Conservation (phyloP, 2,329 filamentous ascomycete genomes). For the Alternaria consortialis region DNA sequence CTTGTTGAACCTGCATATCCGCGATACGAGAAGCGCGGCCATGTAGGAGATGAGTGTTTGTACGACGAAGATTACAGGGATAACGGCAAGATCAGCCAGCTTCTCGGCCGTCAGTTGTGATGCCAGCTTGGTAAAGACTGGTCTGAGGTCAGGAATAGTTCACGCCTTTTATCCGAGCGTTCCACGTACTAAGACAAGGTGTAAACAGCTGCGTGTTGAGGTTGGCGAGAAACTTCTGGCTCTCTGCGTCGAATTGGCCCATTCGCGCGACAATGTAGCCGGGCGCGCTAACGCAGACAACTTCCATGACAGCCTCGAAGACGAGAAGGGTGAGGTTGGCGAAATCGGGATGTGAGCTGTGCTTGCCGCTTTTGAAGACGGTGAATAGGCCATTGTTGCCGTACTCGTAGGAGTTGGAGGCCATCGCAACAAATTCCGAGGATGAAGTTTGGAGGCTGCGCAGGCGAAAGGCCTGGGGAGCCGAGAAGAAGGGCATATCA, state of each 20-base stretch:
- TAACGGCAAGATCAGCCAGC: conserved; percentile 87
- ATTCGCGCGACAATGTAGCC: conserved; percentile 90
- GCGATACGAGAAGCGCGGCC: conserved; percentile 75
- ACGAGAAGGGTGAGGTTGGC: conserved; percentile 80
- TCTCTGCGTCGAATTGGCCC: conserved; percentile 93
- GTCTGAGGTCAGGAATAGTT: conserved; percentile 17
- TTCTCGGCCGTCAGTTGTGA: conserved; percentile 93
- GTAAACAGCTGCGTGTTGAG: conserved; percentile 97
- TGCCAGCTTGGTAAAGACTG: conserved; percentile 96
- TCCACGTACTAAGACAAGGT: conserved; percentile 81
- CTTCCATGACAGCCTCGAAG: conserved; percentile 93
- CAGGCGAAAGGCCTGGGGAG: conserved; percentile 50
- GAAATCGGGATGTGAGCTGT: conserved; percentile 68
- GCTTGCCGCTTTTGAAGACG: conserved; percentile 45
- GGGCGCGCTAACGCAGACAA: conserved; percentile 92
- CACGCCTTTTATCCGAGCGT: not conserved
- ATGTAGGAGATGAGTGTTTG: conserved; percentile 88
- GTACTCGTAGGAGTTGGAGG: conserved; percentile 43
- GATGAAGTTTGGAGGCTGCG: conserved; percentile 34
- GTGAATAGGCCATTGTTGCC: conserved; percentile 38
- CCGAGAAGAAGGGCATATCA: conserved; percentile 45
- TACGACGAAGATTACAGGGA: conserved; percentile 90
- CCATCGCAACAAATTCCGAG: conserved; percentile 46
- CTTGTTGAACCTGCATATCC: conserved; percentile 81
- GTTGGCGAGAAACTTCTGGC: conserved; percentile 96